phyloP scores from a whole-genome alignment of 2,329 filamentous ascomycete genomes.

The Sarocladium kiliense region DNA sequence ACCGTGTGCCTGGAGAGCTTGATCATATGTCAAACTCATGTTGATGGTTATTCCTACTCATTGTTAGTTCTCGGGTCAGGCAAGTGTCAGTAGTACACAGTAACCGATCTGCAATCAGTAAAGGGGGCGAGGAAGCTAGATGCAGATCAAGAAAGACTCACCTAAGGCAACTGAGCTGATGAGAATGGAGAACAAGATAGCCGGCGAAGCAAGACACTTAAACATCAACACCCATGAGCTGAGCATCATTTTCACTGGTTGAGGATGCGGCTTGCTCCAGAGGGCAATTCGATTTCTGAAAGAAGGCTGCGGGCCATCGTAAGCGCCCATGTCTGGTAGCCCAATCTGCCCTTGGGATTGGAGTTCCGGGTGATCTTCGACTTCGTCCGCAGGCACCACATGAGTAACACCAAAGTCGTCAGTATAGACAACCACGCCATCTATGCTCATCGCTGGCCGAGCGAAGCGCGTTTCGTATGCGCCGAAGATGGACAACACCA shows the following conservation, averaged over 20 bases:
- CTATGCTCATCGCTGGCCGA: not conserved
- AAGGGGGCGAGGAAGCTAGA: not conserved
- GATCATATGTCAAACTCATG: not conserved
- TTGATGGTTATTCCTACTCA: not conserved
- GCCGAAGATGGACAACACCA: not conserved
- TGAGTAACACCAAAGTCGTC: not conserved
- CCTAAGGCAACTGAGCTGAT: not conserved
- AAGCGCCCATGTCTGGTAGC: not conserved
- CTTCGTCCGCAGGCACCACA: not conserved
- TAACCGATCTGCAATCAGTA: too few species aligned
- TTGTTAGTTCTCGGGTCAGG: too few species aligned
- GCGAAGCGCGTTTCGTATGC: not conserved
- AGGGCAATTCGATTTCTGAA: not conserved
- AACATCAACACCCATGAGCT: not conserved
- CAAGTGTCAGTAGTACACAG: too few species aligned
- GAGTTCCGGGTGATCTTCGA: not conserved
- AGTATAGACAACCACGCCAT: not conserved
- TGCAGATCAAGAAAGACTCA: not conserved
- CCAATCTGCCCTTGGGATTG: not conserved
- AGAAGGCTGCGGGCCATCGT: not conserved
- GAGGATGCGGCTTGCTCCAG: not conserved
- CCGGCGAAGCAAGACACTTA: not conserved
- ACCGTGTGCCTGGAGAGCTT: not conserved
- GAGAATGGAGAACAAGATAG: not conserved
- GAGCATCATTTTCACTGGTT: not conserved